Conservation (phyloP, 805 yeast genomes). For the Metschnikowia vanudenii region DNA sequence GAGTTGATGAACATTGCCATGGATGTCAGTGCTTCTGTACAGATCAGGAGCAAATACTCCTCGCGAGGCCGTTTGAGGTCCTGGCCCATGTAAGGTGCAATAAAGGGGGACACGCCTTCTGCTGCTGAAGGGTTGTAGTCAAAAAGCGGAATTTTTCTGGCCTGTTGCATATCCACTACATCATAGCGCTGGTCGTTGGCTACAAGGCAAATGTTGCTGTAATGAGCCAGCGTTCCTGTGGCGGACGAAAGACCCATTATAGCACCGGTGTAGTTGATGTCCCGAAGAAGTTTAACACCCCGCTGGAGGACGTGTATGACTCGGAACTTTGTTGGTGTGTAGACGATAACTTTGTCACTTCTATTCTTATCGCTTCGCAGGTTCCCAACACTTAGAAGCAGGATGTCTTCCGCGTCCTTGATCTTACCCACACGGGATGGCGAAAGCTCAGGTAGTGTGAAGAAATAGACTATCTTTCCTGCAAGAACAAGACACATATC, state of each 20-base stretch:
- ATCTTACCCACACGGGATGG: slow-evolving; percentile 38
- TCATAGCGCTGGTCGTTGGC: slow-evolving; percentile 36
- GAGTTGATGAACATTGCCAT: slow-evolving; percentile 42
- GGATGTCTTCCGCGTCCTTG: slow-evolving; percentile 35
- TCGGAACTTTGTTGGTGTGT: slow-evolving; percentile 30
- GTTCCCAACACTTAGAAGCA: slow-evolving; percentile 21
- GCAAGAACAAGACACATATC: slow-evolving; percentile 28
- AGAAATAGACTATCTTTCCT: slow-evolving; percentile 27
- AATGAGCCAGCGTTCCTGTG: slow-evolving; percentile 27
- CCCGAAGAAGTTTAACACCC: slow-evolving; percentile 31
- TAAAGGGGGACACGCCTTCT: slow-evolving; percentile 8
- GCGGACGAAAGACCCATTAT: slow-evolving; percentile 28
- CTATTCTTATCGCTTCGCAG: slow-evolving; percentile 9
- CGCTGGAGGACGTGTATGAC: slow-evolving; percentile 30
- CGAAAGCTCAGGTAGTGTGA: slow-evolving; percentile 38
- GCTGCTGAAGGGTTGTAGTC: slow-evolving; percentile 24
- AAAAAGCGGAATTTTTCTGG: slow-evolving; percentile 35
- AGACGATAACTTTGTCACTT: slow-evolving; percentile 30
- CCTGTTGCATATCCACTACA: slow-evolving; percentile 35
- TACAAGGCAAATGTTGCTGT: slow-evolving; percentile 31
- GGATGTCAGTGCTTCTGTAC: slow-evolving; percentile 32
- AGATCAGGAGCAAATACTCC: slow-evolving; percentile 34
- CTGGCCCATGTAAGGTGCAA: slow-evolving; percentile 14
- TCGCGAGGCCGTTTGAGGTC: slow-evolving; percentile 21
- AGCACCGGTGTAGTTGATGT: slow-evolving; percentile 32